Evolutionary conservation across 441 rosid species (phyloP), one percentile per base, ranked within the genome.

Genomic region (Metrosideros polymorpha): DNA sequence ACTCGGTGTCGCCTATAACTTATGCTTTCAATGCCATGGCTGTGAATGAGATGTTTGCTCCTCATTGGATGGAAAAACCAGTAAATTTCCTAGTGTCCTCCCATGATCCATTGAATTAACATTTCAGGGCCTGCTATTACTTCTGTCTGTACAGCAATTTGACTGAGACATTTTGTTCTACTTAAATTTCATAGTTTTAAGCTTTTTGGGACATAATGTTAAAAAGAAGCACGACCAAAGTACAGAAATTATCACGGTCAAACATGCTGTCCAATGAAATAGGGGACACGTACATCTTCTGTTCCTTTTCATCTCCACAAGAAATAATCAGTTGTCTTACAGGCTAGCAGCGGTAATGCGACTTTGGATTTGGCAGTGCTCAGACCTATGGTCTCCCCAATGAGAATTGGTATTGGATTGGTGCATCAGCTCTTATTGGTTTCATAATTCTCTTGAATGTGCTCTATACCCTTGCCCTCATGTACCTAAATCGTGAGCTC

Each of bases 371-470:
- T 91, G 43, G 91, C 88, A 55, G 92, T 96, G 82, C 96, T 97
- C 55, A 32, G 45, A 91, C 59, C 85, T 92, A 90, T 84, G 94
- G 91, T 86, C 86, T 96, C 32, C 90, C 89, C 10, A 90, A 94
- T 17, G 86, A 85, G 54, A 89, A 95, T 85, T 95, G 99, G 98
- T 97, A 91, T 79, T 97, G 99, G 99, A 95, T 96, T 52, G 96
- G 98, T 2, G 92, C 85, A 35, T 95, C 89, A 75, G 94, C 94
- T 30, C 92, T 94, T 86, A 3, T 93, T 1, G 98, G 96, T 12
- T 97, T 95, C 84, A 42, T 87, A 25, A 54, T 95, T 83, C 87
- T 96, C 85, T 94, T 93, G 90, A 96, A 96, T 85, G 86, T 92
- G 88, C 92, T 95, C 77, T 95, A 93, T 85, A 95, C 98, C 82